phyloP scores from a whole-genome alignment of 768 basidiomycete genomes.

The Basidioascus undulatus region DNA sequence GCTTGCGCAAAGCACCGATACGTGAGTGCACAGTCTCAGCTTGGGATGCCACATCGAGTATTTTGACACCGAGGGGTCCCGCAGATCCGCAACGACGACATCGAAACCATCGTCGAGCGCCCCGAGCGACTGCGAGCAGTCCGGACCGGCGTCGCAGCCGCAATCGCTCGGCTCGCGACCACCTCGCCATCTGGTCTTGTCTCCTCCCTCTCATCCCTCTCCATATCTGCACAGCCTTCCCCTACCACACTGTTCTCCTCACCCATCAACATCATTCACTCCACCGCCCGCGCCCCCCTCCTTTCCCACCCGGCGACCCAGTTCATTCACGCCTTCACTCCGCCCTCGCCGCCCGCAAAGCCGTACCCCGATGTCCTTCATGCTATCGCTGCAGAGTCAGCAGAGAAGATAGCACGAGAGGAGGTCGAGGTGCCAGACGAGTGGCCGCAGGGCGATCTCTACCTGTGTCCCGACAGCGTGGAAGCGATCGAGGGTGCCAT shows the following conservation, averaged over 20 bases:
- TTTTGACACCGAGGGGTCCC: too few relatives aligned
- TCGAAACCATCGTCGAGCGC: slow-evolving; percentile 59
- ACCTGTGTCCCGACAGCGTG: slow-evolving; percentile 53
- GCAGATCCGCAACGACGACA: slow-evolving; percentile 53
- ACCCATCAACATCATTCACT: slow-evolving; percentile 11
- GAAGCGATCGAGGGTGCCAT: slow-evolving; percentile 58
- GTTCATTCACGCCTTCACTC: slow-evolving; percentile 23
- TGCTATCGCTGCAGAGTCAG: slow-evolving; percentile 35
- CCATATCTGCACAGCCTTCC: neutral
- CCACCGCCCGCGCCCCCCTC: slow-evolving; percentile 1
- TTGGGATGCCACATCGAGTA: too few relatives aligned
- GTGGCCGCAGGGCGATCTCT: slow-evolving; percentile 55
- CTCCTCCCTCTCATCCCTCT: slow-evolving; percentile 18
- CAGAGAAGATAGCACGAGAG: slow-evolving; percentile 33
- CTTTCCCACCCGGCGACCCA: slow-evolving; percentile 7
- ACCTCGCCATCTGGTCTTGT: slow-evolving; percentile 26
- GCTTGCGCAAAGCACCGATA: too few relatives aligned
- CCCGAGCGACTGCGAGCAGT: slow-evolving; percentile 74
- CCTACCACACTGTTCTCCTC: slow-evolving; percentile 8
- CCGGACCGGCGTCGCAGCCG: slow-evolving; percentile 54
- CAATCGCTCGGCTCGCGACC: slow-evolving; percentile 40
- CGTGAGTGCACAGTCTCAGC: too few relatives aligned
- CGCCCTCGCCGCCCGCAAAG: slow-evolving; percentile 18
- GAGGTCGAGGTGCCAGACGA: slow-evolving; percentile 52
- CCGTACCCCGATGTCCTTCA: slow-evolving; percentile 36